phyloP scores from a whole-genome alignment of 108 stramenopile genomes.

The Aurantiochytrium sp. region DNA sequence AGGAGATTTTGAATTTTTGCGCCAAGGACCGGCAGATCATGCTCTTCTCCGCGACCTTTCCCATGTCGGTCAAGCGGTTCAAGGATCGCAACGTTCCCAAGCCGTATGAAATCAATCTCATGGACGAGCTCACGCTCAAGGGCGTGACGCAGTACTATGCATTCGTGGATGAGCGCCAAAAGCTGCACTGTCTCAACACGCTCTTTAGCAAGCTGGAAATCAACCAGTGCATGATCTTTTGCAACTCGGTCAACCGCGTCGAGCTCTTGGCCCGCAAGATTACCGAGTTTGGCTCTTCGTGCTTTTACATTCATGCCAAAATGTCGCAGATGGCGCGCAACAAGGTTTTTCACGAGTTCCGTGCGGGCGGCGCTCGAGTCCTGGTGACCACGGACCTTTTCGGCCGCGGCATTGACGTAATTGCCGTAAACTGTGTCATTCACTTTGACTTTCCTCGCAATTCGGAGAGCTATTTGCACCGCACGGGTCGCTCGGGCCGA shows the following conservation, averaged over 20 bases:
- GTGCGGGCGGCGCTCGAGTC: constrained; percentile 91
- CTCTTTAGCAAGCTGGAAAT: constrained; percentile 94
- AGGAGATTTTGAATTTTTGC: constrained; percentile 78
- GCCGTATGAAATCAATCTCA: constrained; percentile 87
- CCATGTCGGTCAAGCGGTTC: constrained; percentile 89
- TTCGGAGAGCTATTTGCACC: constrained; percentile 94
- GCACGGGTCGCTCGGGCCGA: constrained; percentile 93
- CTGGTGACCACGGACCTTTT: constrained; percentile 90
- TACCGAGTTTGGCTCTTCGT: constrained; percentile 96
- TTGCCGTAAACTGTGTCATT: constrained; percentile 96
- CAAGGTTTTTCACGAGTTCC: constrained; percentile 96
- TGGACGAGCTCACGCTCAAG: constrained; percentile 97
- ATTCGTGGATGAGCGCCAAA: constrained; percentile 95
- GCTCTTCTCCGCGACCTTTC: constrained; percentile 97
- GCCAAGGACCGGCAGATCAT: constrained; percentile 81
- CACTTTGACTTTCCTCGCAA: constrained; percentile 99
- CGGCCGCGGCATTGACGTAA: constrained; percentile 98
- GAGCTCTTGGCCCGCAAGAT: constrained; percentile 96
- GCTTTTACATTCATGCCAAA: constrained; percentile 99
- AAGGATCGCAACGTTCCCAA: constrained; percentile 82
- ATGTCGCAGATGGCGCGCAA: constrained; percentile 97
- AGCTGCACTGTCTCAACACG: constrained; percentile 96
- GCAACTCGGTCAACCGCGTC: constrained; percentile 95
- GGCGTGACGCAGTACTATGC: constrained; percentile 98
- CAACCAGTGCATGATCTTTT: constrained; percentile 98